Base-by-base conservation (phyloP, 495 filamentous ascomycete species). In the Neurospora hispaniola region DNA sequence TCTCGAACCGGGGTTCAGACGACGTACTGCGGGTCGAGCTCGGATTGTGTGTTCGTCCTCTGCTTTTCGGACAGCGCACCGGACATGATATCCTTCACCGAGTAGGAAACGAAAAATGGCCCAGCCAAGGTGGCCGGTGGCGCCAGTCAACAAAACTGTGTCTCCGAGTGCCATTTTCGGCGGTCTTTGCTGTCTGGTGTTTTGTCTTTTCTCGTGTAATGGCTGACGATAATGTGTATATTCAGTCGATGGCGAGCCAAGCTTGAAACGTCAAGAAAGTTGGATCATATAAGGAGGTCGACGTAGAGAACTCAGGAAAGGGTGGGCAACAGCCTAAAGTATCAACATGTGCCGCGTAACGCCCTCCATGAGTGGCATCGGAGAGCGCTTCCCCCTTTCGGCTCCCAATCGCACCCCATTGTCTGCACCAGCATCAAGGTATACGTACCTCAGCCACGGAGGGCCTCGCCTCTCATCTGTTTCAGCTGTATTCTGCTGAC, bases 11-110 rank as follows among this genome's bases (percentile, higher is more conserved):
- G 75, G 76, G 66, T 78, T 78, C 16, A 82, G 54, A 0, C 75
- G 73, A 38, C 75, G 73, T 69, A 84, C 72, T 42, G 78, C 69
- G 31, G 81, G 81, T 27, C 75, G 73, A 14, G 75, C 72, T 14
- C 80, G 74, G 42, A 82, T 69, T 10, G 75, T 46, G 23, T 77
- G 70, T 14, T 73, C 77, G 68, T 83, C 80, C 20, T 74, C 77
- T 73, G 81, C 74, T 7, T 79, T 80, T 39, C 86, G 85, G 62
- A 88, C 82, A 43, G 83, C 82, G 39, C 83, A 84, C 14, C 84
- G 81, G 5, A 86, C 86, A n/a, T 74, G 73, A 72, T 83, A 84
- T 59, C 82, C 83, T 10, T 77, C 75, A 44, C 77, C 71, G 72
- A 82, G 76, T 72, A 81, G 76, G 71, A 71, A 70, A 75, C 81